A percentile compares a stretch with the other conserved stretches of the same genome.
Conservation (phyloP, 352 stramenopile genomes). For the Globisporangium radiosum region DNA sequence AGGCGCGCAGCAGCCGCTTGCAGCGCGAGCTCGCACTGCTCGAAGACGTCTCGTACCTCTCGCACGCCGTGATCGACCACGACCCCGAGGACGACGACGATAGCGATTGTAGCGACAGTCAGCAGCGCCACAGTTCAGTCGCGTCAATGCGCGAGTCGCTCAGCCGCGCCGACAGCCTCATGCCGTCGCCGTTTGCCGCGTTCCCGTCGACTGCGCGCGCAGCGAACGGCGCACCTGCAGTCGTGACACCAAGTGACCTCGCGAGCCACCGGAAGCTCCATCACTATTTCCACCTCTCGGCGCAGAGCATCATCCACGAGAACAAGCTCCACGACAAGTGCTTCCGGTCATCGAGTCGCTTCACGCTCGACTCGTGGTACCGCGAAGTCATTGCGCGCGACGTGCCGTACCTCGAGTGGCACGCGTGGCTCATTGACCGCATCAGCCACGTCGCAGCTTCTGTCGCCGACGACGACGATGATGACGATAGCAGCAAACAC, state of each 20-base stretch:
- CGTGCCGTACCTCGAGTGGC: slow-evolving; percentile 74
- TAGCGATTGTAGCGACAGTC: slow-evolving; percentile 12
- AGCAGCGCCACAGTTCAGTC: neutral
- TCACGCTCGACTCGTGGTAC: slow-evolving; percentile 82
- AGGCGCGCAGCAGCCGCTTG: slow-evolving; percentile 58
- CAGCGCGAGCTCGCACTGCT: slow-evolving; percentile 71
- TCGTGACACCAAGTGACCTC: slow-evolving; percentile 44
- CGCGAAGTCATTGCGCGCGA: slow-evolving; percentile 63
- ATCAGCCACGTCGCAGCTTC: slow-evolving; percentile 57
- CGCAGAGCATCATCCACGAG: slow-evolving; percentile 83
- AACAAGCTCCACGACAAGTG: slow-evolving; percentile 75
- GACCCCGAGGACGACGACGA: slow-evolving; percentile 61
- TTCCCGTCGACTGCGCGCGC: slow-evolving; percentile 25
- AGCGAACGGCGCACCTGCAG: slow-evolving; percentile 27
- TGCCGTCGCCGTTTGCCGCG: slow-evolving; percentile 24
- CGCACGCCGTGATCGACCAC: slow-evolving; percentile 52
- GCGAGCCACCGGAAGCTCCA: slow-evolving; percentile 81
- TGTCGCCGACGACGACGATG: slow-evolving; percentile 30
- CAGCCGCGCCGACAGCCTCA: slow-evolving; percentile 1
- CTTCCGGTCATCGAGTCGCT: slow-evolving; percentile 75
- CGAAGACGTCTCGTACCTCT: slow-evolving; percentile 71
- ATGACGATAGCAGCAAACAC: slow-evolving; percentile 7
- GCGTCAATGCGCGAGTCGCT: neutral
- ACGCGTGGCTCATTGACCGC: slow-evolving; percentile 79
- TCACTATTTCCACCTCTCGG: slow-evolving; percentile 84